Conservation (phyloP, 2,329 filamentous ascomycete genomes). For the Colletotrichum salicis region DNA sequence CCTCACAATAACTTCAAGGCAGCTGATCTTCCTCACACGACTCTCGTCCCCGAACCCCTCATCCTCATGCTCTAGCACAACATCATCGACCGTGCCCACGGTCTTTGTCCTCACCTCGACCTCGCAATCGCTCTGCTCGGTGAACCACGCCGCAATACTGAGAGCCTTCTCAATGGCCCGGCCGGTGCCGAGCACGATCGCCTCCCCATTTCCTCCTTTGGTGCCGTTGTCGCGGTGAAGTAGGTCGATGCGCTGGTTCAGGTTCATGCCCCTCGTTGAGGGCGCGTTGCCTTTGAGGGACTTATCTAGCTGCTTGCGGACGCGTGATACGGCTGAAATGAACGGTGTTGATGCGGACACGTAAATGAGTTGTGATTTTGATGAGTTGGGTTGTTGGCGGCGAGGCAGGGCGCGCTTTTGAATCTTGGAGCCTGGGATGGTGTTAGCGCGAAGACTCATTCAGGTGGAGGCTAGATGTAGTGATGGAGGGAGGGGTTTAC, state of each 20-base stretch:
- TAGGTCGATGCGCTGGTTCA: constrained; percentile 58
- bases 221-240: constrained; percentile 48
- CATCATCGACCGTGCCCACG: constrained; percentile 74
- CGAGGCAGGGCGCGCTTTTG: constrained; percentile 60
- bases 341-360: constrained; percentile 73
- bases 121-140: constrained; percentile 66
- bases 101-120: constrained; percentile 72
- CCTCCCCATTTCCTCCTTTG: constrained; percentile 48
- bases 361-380: constrained; percentile 66
- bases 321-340: constrained; percentile 73
- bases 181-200: constrained; percentile 73
- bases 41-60: constrained; percentile 47
- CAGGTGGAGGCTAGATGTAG: not conserved
- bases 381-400: constrained; percentile 53
- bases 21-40: constrained; percentile 61
- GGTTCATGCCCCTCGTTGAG: constrained; percentile 53
- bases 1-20: constrained; percentile 59
- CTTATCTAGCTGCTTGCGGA: constrained; percentile 70
- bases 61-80: constrained; percentile 57
- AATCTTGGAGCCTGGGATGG: constrained; percentile 55
- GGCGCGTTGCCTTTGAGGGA: constrained; percentile 60
- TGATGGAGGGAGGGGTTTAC: constrained; percentile 26
- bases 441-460: constrained; percentile 30
- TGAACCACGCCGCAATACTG: constrained; percentile 72
- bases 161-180: constrained; percentile 73